Conservation (phyloP, 2,329 filamentous ascomycete species). For the Fusarium longipes region DNA sequence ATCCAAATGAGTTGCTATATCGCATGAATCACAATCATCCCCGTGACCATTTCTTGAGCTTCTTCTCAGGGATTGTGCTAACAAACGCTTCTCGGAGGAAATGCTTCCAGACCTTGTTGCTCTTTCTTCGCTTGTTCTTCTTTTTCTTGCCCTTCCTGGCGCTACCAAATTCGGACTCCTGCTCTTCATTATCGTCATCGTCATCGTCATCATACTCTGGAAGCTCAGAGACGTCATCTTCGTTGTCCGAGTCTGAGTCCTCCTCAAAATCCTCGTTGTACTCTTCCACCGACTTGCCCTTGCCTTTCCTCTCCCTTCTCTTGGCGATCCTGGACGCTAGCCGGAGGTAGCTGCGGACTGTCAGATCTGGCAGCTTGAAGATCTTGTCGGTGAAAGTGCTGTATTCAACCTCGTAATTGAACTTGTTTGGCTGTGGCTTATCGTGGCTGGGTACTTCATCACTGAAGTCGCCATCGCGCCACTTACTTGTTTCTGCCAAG, state of each 20-base stretch:
- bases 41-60: slow-evolving; percentile 65
- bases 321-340: slow-evolving; percentile 81
- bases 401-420: slow-evolving; percentile 87
- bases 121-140: slow-evolving; percentile 60
- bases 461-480: slow-evolving; percentile 73
- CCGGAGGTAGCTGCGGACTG: slow-evolving; percentile 81
- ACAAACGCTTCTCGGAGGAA: slow-evolving; percentile 86
- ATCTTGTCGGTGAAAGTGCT: slow-evolving; percentile 80
- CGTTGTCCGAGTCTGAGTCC: slow-evolving; percentile 44
- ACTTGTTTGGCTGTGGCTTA: slow-evolving; percentile 69
- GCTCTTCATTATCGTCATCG: slow-evolving; percentile 39
- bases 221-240: slow-evolving; percentile 36
- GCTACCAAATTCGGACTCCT: slow-evolving; percentile 24
- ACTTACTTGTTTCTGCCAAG: slow-evolving; percentile 56
- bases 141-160: slow-evolving; percentile 45
- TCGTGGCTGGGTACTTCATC: slow-evolving; percentile 64
- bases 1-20: background rate
- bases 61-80: slow-evolving; percentile 72
- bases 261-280: slow-evolving; percentile 43
- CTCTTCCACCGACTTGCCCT: slow-evolving; percentile 37
- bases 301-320: slow-evolving; percentile 39
- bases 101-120: slow-evolving; percentile 79
- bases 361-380: slow-evolving; percentile 84
- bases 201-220: slow-evolving; percentile 36
- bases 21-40: slow-evolving; percentile 26